A percentile compares a stretch with the other conserved stretches of the same genome.
phyloP scores from a whole-genome alignment of 768 basidiomycete genomes.

The Hemileccinum rubropunctum region DNA sequence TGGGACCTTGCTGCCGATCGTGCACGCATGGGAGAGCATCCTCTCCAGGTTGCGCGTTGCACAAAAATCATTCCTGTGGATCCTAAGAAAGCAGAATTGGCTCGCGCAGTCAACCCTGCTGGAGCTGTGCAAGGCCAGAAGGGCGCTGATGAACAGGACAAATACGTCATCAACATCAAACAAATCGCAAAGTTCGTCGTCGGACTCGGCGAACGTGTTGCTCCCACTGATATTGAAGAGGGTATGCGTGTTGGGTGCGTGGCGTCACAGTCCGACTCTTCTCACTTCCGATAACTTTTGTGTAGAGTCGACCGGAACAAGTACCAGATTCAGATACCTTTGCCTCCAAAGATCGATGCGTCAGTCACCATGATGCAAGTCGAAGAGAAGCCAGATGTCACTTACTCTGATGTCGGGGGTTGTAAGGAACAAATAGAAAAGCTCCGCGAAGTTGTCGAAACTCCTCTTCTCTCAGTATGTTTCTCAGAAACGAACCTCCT shows the following conservation, averaged over 20 bases:
- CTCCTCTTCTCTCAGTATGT: conserved; percentile 87
- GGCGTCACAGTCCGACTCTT: not conserved
- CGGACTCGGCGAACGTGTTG: conserved; percentile 92
- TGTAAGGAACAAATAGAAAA: conserved; percentile 99
- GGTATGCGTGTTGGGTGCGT: conserved; percentile 99
- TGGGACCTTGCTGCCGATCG: conserved; percentile 97
- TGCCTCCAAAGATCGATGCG: conserved; percentile 98
- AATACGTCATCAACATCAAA: conserved; percentile 99
- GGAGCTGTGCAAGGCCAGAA: conserved; percentile 85
- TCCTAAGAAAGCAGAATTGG: conserved; percentile 69
- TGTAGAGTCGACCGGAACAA: conserved; percentile 89
- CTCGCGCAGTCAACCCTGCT: conserved; percentile 72
- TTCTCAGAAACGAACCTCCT: not conserved
- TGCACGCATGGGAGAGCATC: conserved; percentile 88
- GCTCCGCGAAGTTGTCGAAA: conserved; percentile 96
- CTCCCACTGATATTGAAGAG: conserved; percentile 98
- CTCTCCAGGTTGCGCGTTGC: conserved; percentile 95
- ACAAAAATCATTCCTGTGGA: conserved; percentile 95
- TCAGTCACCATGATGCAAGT: conserved; percentile 99
- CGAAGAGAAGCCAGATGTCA: conserved; percentile 97
- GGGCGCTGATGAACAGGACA: conserved; percentile 98
- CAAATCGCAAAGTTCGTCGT: conserved; percentile 99
- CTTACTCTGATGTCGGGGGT: conserved; percentile 96
- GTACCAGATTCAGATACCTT: conserved; percentile 98
- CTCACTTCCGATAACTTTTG: conserved; percentile 5